phyloP scores from a whole-genome alignment of 306 rosid genomes.

The Fragaria nilgerrensis region DNA sequence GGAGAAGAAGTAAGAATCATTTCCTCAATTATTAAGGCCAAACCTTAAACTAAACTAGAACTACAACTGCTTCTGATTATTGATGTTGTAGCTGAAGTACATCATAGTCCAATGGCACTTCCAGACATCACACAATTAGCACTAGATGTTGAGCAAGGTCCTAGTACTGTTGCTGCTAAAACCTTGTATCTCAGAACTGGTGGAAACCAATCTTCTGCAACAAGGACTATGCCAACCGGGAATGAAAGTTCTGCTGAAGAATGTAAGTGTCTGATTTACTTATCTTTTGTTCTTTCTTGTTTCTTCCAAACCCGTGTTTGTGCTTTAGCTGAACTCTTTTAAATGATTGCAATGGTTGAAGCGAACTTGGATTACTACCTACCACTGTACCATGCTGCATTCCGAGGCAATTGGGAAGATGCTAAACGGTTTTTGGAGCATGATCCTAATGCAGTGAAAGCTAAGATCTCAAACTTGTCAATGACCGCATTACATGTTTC shows the following conservation, averaged over 20 bases:
- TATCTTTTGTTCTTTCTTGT: neutral
- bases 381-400: conserved; percentile 40
- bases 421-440: conserved; percentile 33
- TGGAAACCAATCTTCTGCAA: neutral
- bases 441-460: conserved; percentile 38
- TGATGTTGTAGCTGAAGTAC: neutral
- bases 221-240: too few species aligned
- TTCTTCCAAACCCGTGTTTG: neutral
- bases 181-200: neutral
- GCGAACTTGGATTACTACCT: conserved; percentile 29
- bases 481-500: conserved; percentile 21
- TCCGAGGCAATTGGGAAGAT: conserved; percentile 49
- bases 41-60: neutral
- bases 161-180: neutral
- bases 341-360: neutral
- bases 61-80: neutral
- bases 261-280: neutral
- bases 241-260: neutral
- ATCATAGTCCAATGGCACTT: conserved; percentile 3
- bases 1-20: conserved; percentile 29
- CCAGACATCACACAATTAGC: neutral
- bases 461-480: conserved; percentile 25
- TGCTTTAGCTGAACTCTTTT: neutral
- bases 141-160: neutral
- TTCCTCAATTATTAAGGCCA: neutral